Base-by-base conservation (phyloP, 371 early-diverging fungal genomes). In the Parasitella parasitica region DNA sequence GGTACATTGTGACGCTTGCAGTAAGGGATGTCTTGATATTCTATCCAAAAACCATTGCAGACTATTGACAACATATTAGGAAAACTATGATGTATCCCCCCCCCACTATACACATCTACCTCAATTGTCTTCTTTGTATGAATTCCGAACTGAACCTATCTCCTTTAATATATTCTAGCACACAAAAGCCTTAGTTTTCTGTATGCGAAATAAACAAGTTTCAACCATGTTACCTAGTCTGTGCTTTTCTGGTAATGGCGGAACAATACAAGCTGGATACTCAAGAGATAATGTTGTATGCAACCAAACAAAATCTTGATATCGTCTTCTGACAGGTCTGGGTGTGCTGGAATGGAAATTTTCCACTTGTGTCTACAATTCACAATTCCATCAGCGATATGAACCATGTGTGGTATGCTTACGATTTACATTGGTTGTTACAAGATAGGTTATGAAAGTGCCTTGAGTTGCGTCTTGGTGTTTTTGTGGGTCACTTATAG, bases 141-240 rank as follows among this genome's bases (percentile, higher is more conserved):
- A 97, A 97, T 28, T 95, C 94, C 2, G 81, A 77, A 67, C 89
- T 85, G 73, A 97, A 96, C 16, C 97, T 82, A 72, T 95, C 95
- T 15, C 97, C 95, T 34, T 94, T 93, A 15, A 96, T 76, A 63
- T 95, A 97, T 69, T 94, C 95, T 71, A 59, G 24, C 4, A 6
- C 2, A 20, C 24, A 39, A 16, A 16, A 22, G 38, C 36, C 49
- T 37, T 11, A n/a, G 56, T 36, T 32, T 41, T 15, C 22, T 34
- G 7, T 18, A 38, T 15, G 11, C n/a, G 36, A 35, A 15, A 36
- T 27, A 4, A 57, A 55, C n/a, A 36, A 36, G 43, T 28, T 20
- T 37, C 27, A 59, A 24, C 46, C 15, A 13, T 61, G 76, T 15
- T 77, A 91, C 91, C 89, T 76, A 91, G 72, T 54, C 94, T 87